Base-by-base conservation (phyloP, 495 filamentous ascomycete species). In the Hypoxylon trugodes region DNA sequence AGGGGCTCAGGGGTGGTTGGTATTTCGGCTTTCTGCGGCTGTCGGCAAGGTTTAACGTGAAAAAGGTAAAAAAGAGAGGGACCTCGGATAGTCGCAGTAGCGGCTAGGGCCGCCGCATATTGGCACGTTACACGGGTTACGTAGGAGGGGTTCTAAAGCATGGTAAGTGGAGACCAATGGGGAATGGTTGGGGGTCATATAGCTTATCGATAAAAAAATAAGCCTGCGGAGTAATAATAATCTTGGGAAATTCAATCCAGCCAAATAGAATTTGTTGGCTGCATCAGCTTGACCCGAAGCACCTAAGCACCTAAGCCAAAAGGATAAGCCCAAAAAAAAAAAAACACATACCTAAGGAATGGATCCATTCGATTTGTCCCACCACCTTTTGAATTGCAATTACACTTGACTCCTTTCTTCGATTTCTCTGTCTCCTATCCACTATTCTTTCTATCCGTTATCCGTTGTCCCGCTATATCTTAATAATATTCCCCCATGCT, bases 41-140 rank as follows among this genome's bases (percentile, higher is more conserved):
- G 28, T 58, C 54, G 54, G 54, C 10, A n/a, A 13, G 30, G 19
- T 1, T 32, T 30, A 30, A 12, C n/a, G n/a, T 30, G 10, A 30
- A 30, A 30, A 30, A 2, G 33, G n/a, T n/a, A n/a, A n/a, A n/a
- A n/a, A n/a, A n/a, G n/a, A n/a, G n/a, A n/a, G n/a, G n/a, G 40
- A 25, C 32, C 42, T 47, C 32, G 43, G 43, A 6, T 56, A 56
- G 41, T 5, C 25, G 21, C 41, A 45, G n/a, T 13, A 15, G 26
- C 18, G 15, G 38, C 38, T 26, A 25, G 49, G 25, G 9, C 52
- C 40, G 52, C 40, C 40, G 52, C 40, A 56, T 15, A 51, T 52
- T 60, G 56, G 56, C 56, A 60, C 18, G 47, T 60, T 60, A 52
- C 56, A 60, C 47, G 35, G n/a, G 54, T 59, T 59, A 57, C 53